A percentile compares a stretch with the other conserved stretches of the same genome.
Evolutionary conservation across 2,329 filamentous ascomycete genomes (phyloP).

Genomic region (Pezicula carpinea): DNA sequence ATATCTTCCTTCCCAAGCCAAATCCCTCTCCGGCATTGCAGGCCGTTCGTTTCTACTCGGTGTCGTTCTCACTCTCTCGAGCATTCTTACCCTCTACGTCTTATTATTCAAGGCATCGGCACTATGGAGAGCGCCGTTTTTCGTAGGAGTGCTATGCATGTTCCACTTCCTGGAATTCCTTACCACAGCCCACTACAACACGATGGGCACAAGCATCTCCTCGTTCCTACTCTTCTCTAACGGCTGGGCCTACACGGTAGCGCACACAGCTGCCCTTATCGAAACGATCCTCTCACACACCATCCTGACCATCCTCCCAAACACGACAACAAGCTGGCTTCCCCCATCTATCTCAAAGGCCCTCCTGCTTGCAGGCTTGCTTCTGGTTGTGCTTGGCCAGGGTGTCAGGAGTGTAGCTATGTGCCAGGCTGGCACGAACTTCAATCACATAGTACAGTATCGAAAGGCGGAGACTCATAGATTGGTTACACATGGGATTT

Average conservation of each 20-base stretch:
- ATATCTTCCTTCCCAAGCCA: slow-evolving; percentile 21
- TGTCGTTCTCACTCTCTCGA: slow-evolving; percentile 14
- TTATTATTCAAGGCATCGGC: slow-evolving; percentile 6
- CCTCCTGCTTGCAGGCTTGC: slow-evolving; percentile 51
- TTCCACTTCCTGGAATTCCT: slow-evolving; percentile 98
- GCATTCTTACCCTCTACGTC: slow-evolving; percentile 19
- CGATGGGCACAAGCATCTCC: slow-evolving; percentile 61
- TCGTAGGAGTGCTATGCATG: slow-evolving; percentile 61
- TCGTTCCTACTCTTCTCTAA: slow-evolving; percentile 84
- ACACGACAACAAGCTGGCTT: slow-evolving; percentile 20
- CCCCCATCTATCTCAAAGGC: slow-evolving; percentile 29
- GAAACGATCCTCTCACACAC: slow-evolving; percentile 64
- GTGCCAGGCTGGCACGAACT: slow-evolving; percentile 82
- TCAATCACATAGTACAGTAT: slow-evolving; percentile 83
- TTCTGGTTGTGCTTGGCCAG: slow-evolving; percentile 67
- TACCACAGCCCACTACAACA: slow-evolving; percentile 82
- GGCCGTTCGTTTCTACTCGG: slow-evolving; percentile 31
- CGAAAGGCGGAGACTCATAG: slow-evolving; percentile 63
- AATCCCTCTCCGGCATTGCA: slow-evolving; percentile 33
- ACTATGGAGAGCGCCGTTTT: slow-evolving; percentile 61
- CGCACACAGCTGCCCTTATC: slow-evolving; percentile 67
- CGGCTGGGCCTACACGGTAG: slow-evolving; percentile 77
- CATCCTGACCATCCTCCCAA: slow-evolving; percentile 54
- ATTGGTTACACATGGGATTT: slow-evolving; percentile 81
- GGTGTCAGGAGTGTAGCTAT: slow-evolving; percentile 75